Conservation (phyloP, 805 yeast species). For the Monosporozyma solicola region DNA sequence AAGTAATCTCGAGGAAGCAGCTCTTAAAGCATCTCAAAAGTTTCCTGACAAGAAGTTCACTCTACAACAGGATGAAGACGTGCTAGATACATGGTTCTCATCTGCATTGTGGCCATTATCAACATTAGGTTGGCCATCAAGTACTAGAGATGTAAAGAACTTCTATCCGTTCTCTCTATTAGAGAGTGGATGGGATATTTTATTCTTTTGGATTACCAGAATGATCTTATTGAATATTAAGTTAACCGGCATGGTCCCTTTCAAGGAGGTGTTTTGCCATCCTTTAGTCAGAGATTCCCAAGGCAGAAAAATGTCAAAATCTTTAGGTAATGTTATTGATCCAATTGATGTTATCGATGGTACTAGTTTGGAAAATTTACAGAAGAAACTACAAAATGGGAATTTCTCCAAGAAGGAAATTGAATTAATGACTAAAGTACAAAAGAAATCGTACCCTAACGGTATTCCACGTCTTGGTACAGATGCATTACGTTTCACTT, state of each 20-base stretch:
- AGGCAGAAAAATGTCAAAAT: constrained; percentile 97
- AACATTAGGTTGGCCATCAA: constrained; percentile 89
- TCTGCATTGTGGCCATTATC: constrained; percentile 97
- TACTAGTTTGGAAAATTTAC: constrained; percentile 64
- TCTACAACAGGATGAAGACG: constrained; percentile 92
- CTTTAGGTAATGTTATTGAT: constrained; percentile 91
- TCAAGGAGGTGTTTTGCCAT: constrained; percentile 94
- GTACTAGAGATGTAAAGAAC: constrained; percentile 56
- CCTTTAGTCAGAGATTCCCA: constrained; percentile 98
- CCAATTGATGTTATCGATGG: constrained; percentile 91
- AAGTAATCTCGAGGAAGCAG: constrained; percentile 70
- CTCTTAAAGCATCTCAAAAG: constrained; percentile 59
- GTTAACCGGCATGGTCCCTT: constrained; percentile 76
- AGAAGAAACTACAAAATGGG: constrained; percentile 64
- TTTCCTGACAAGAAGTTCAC: constrained; percentile 62
- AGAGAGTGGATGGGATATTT: constrained; percentile 98
- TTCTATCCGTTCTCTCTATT: constrained; percentile 87
- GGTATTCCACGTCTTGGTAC: constrained; percentile 99
- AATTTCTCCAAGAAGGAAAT: constrained; percentile 82
- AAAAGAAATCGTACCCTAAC: constrained; percentile 74
- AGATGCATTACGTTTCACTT: constrained; percentile 93
- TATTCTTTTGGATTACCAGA: constrained; percentile 97
- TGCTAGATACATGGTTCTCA: constrained; percentile 98
- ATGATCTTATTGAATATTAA: constrained; percentile 87
- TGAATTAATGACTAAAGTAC: constrained; percentile 77